Percentiles rank a stretch among this genome's conserved stretches.
Evolutionary conservation across 108 stramenopile genomes (phyloP).

Genomic region (Cylindrotheca closterium): DNA sequence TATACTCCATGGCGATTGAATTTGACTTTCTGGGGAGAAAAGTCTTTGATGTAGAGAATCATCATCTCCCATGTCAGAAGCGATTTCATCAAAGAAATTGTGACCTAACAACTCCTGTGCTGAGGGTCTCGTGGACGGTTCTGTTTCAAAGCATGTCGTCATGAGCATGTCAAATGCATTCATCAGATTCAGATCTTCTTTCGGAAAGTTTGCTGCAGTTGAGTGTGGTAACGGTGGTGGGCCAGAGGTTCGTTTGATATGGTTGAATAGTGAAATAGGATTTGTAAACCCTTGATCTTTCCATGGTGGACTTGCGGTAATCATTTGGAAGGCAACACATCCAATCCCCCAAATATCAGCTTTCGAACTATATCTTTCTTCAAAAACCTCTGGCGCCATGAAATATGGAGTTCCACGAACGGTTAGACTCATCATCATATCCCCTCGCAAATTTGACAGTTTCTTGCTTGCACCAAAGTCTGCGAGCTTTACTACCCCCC

Average conservation of each 20-base stretch:
- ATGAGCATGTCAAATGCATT: conserved; percentile 35
- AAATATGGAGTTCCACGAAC: conserved; percentile 92
- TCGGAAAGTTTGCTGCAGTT: conserved; percentile 2
- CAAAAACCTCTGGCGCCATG: conserved; percentile 94
- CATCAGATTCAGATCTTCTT: conserved; percentile 4
- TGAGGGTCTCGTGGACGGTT: conserved; percentile 66
- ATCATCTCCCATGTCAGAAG: conserved; percentile 27
- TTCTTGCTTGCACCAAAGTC: conserved; percentile 92
- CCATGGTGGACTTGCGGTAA: conserved; percentile 86
- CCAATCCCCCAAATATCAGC: conserved; percentile 93
- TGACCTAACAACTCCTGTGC: conserved; percentile 40
- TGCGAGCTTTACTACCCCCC: conserved; percentile 89
- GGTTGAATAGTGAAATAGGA: conserved; percentile 86
- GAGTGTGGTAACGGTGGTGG: conserved; percentile 48
- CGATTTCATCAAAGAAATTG: conserved; percentile 38
- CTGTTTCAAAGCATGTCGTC: conserved; percentile 63
- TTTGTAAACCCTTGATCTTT: conserved; percentile 89
- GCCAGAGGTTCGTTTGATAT: conserved; percentile 57
- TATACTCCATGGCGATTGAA: background rate
- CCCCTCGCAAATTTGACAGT: conserved; percentile 36
- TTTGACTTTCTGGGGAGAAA: conserved; percentile 31
- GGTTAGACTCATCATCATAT: conserved; percentile 77
- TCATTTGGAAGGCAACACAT: conserved; percentile 90
- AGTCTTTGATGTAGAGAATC: conserved; percentile 15
- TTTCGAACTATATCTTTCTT: conserved; percentile 81